Evolutionary conservation across 2,329 filamentous ascomycete species (phyloP).

Genomic region (Pseudonectria buxi): DNA sequence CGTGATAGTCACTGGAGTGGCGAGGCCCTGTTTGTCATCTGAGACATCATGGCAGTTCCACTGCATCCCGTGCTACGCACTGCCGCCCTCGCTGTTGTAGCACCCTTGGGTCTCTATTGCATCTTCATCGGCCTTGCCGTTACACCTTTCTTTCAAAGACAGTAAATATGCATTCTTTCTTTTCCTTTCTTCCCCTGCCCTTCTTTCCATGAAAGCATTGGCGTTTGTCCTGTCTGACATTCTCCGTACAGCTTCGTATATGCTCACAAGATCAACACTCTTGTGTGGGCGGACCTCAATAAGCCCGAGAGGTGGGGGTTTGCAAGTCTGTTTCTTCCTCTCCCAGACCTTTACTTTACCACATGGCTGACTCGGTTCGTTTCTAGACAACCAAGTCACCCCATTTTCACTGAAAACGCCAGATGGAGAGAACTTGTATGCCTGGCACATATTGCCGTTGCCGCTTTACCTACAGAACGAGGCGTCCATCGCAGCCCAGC

Average conservation of each 20-base stretch:
- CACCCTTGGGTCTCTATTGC: slow-evolving; percentile 58
- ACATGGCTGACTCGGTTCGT: slow-evolving; percentile 3
- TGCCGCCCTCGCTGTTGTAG: slow-evolving; percentile 47
- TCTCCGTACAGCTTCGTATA: slow-evolving; percentile 62
- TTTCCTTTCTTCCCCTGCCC: no score
- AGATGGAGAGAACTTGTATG: slow-evolving; percentile 73
- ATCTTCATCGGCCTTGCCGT: slow-evolving; percentile 59
- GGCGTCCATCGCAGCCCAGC: slow-evolving; percentile 46
- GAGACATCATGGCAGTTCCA: slow-evolving; percentile 13
- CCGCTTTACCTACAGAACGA: slow-evolving; percentile 70
- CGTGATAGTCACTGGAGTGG: background rate
- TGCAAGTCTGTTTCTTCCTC: slow-evolving; percentile 50
- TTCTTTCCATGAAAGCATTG: no score
- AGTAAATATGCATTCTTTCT: slow-evolving; percentile 46
- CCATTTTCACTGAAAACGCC: slow-evolving; percentile 71
- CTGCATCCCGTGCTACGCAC: slow-evolving; percentile 17
- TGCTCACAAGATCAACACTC: slow-evolving; percentile 69
- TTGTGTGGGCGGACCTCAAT: slow-evolving; percentile 65
- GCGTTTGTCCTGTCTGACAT: slow-evolving; percentile 8
- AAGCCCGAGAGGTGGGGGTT: slow-evolving; percentile 81
- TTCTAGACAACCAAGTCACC: slow-evolving; percentile 73
- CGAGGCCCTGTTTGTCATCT: no score
- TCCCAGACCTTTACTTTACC: background rate
- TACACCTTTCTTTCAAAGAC: slow-evolving; percentile 67
- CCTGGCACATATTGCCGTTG: slow-evolving; percentile 84